Base-by-base conservation (phyloP, 2,329 filamentous ascomycete species). In the Trichoderma atroviride region DNA sequence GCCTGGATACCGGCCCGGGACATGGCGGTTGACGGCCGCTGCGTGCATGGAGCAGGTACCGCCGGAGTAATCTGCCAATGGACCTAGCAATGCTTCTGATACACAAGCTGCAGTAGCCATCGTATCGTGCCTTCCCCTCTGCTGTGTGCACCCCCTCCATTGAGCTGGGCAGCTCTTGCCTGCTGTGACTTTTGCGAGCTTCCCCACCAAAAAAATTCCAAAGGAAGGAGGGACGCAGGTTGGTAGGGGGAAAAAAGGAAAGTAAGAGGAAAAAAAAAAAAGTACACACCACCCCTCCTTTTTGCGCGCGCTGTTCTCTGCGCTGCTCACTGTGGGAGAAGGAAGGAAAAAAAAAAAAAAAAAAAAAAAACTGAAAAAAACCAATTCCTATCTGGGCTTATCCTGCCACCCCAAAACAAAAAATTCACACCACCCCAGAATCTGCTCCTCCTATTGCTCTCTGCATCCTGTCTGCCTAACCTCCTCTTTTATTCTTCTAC, bases 401-500 rank as follows among this genome's bases (percentile, higher is more conserved):
- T 68, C 66, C 66, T 53, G 66, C 67, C 67, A 65, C 67, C 67
- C 67, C 66, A 64, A 65, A 69, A 69, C 60, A 60, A 69, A 65
- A 69, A 69, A 69, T 69, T 69, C 67, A 69, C 67, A 69, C 67
- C 67, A 69, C 67, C 59, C 67, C 60, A 65, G 50, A 65, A 53
- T 69, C 67, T 65, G 52, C 61, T 55, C 22, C 43, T 61, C 56
- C 62, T 59, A 67, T 67, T 70, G 56, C 68, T 68, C 33, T 70
- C 63, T 61, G 62, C 69, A 57, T 70, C 68, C 69, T 70, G 57
- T 59, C 60, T 69, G 66, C 69, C 69, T 61, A 69, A 69, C 69
- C 72, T 72, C 73, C 74, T 72, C 73, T 72, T 61, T 70, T 72
- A 74, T 74, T 70, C 69, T 71, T 73, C 73, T 71, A 70, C 73